phyloP scores from a whole-genome alignment of 139 green algal species.

The Marvania coccoides region DNA sequence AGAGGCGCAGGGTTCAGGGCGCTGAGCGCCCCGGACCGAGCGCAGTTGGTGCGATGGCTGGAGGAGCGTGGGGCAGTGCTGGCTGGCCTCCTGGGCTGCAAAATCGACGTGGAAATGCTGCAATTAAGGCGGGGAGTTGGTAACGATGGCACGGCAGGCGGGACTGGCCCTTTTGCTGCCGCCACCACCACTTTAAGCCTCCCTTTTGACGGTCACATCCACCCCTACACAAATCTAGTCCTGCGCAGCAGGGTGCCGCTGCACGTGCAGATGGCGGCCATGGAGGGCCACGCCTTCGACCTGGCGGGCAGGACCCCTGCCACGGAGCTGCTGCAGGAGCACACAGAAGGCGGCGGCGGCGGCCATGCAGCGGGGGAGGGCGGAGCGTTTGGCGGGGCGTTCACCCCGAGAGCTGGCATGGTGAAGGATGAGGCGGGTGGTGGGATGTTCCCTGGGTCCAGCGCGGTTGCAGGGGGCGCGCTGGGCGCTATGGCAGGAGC shows the following conservation, averaged over 20 bases:
- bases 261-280: slow-evolving; percentile 5
- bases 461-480: background rate
- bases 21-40: background rate
- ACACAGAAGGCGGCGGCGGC: background rate
- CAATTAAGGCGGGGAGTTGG: background rate
- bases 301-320: background rate
- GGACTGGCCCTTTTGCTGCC: background rate
- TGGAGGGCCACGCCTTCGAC: background rate
- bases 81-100: background rate
- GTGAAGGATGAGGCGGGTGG: background rate
- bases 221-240: slow-evolving; percentile 51
- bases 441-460: background rate
- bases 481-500: background rate
- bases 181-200: background rate
- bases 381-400: too few relatives aligned
- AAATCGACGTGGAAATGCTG: background rate
- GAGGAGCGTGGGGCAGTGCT: slow-evolving; percentile 1
- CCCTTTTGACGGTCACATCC: slow-evolving; percentile 29
- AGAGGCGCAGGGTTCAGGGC: background rate
- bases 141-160: background rate
- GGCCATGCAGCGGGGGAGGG: background rate
- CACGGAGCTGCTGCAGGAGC: background rate
- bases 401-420: background rate
- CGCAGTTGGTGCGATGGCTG: background rate
- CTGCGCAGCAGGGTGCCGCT: slow-evolving; percentile 25